phyloP scores from a whole-genome alignment of 225 moss, liverwort and hornwort species.

The Climacium dendroides region DNA sequence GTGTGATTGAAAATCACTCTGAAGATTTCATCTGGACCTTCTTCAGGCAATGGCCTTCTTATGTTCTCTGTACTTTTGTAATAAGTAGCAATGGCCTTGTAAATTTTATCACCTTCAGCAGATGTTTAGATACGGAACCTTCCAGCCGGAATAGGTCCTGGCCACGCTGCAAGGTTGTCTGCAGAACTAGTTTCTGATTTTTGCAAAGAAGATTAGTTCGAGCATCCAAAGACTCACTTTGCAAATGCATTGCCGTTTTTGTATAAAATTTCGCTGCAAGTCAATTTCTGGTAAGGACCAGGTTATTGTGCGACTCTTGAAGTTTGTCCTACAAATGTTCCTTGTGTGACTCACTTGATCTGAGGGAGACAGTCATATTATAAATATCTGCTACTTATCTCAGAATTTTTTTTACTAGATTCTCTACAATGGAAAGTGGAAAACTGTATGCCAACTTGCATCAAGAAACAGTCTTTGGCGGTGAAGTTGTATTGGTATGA shows the following conservation, averaged over 20 bases:
- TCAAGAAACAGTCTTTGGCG: background rate
- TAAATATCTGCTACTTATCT: background rate
- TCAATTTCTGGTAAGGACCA: background rate
- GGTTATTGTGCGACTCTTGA: background rate
- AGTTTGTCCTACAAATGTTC: background rate
- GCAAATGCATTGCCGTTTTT: background rate
- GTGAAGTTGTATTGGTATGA: background rate
- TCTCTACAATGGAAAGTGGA: background rate
- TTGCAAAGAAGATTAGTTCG: background rate
- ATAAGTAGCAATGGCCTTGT: background rate
- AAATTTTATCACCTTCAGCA: background rate
- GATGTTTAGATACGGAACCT: background rate
- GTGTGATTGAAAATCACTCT: background rate
- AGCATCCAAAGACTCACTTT: background rate
- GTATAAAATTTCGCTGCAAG: background rate
- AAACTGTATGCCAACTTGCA: background rate
- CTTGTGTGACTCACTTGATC: background rate
- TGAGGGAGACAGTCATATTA: no score
- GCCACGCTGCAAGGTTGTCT: background rate
- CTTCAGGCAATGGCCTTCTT: background rate
- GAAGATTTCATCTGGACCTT: background rate
- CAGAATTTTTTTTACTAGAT: background rate
- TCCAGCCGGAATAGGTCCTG: background rate
- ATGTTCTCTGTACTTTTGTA: background rate
- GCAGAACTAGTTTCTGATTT: background rate